Conservation (phyloP, 2,329 filamentous ascomycete genomes). For the Sporothrix globosa region DNA sequence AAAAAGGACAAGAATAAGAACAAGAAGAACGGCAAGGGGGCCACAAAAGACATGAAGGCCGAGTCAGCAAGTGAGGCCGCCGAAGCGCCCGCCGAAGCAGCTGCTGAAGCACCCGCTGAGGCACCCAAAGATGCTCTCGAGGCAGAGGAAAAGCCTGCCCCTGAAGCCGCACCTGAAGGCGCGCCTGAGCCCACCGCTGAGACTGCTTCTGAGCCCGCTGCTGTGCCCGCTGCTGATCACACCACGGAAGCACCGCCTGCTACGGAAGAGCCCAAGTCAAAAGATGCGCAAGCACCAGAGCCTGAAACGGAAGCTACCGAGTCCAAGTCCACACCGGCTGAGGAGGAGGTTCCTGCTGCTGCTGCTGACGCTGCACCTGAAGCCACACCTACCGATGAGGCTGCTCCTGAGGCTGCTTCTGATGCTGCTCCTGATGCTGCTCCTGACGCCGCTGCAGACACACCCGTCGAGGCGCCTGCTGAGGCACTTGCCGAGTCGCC, state of each 20-base stretch:
- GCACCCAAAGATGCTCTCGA: not conserved
- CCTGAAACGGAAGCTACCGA: not conserved
- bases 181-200: not conserved
- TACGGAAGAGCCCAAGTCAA: not conserved
- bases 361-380: not conserved
- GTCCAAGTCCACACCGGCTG: not conserved
- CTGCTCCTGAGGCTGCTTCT: not conserved
- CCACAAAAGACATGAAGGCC: not conserved
- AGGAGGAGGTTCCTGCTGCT: not conserved
- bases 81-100: not conserved
- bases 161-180: not conserved
- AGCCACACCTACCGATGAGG: not conserved
- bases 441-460: not conserved
- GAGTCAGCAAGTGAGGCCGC: not conserved
- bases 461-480: not conserved
- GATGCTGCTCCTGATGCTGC: not conserved
- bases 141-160: not conserved
- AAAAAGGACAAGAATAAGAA: constrained; percentile 34
- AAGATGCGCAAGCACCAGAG: not conserved
- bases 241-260: constrained; percentile 29
- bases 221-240: constrained; percentile 11
- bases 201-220: not conserved
- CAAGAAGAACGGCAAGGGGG: constrained; percentile 32
- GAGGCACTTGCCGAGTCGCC: not conserved
- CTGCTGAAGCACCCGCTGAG: not conserved